phyloP scores from a whole-genome alignment of 208 protist genomes.

The Strigomonas oncopelti region DNA sequence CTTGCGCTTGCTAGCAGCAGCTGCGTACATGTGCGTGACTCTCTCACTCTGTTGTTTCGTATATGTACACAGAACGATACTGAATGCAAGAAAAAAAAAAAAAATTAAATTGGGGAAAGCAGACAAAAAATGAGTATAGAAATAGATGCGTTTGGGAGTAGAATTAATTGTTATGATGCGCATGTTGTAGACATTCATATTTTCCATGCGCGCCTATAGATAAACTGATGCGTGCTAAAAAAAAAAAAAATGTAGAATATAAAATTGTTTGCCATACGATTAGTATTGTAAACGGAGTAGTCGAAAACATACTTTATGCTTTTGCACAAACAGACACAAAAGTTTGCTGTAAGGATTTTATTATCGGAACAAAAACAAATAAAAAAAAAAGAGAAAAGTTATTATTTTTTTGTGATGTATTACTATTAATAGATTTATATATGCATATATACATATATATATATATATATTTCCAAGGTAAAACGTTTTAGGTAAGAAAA shows the following conservation, averaged over 20 bases:
- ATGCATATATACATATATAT: slow-evolving; percentile 3
- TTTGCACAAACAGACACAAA: not conserved
- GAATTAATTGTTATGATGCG: too few relatives aligned
- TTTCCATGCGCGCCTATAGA: too few relatives aligned
- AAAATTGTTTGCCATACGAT: too few relatives aligned
- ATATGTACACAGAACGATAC: not conserved
- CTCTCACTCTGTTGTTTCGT: too few relatives aligned
- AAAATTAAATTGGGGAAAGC: not conserved
- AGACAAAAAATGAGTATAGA: slow-evolving; percentile 12
- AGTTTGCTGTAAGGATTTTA: not conserved
- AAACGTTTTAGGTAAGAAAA: too few relatives aligned
- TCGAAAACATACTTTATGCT: not conserved
- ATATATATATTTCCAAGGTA: not conserved
- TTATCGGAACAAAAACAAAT: not conserved
- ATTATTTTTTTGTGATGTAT: not conserved
- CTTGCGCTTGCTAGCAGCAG: too few relatives aligned
- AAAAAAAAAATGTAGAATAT: too few relatives aligned
- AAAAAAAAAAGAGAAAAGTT: not conserved
- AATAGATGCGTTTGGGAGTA: not conserved
- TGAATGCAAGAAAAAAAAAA: not conserved
- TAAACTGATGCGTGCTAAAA: too few relatives aligned
- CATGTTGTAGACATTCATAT: too few relatives aligned
- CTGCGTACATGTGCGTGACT: too few relatives aligned
- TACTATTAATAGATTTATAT: not conserved
- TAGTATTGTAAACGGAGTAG: not conserved